Evolutionary conservation across 2,329 filamentous ascomycete genomes (phyloP), one percentile per base, ranked within the genome.

Genomic region (Penicillium brasilianum): DNA sequence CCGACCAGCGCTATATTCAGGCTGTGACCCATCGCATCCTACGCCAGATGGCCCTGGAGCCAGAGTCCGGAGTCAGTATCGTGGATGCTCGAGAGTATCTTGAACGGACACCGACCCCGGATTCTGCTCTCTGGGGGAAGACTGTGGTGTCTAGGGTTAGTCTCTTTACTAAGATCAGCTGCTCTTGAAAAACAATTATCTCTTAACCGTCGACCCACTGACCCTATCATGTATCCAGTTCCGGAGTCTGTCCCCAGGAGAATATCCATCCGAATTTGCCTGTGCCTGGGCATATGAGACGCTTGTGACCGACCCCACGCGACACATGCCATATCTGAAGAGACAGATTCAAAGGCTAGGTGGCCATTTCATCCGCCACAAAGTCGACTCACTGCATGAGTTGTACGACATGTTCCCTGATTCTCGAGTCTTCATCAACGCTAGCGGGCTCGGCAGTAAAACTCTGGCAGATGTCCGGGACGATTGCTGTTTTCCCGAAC

Each of bases 341-440:
- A 67, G 69, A 16, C 68, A 73, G 51, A 71, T 78, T 20, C 65
- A 60, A 8, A 63, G 62, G 1, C 66, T 76, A 1, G 75, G 76
- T 2, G 76, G 76, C 14, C 65, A 61, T 9, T 77, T 78, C 53
- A 66, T 77, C 41, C 74, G 74, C 1, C 73, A 69, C 50, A 70
- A 68, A 20, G 73, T 78, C 11, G 62, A 68, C 13, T 75, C 76
- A 9, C 66, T 78, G 2, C 65, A 69, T 18, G 70, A 78, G 34
- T 44, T 78, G 8, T 77, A 76, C 53, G 58, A 44, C 2, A 70
- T 75, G 66, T 78, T 76, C 49, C 75, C 76, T 0, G 71, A 74
- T 16, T 77, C 76, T 2, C 66, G 60, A 0, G 58, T 78, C 4
- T 78, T 78, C 52, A 74, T 78, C 67, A 78, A 78, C 50, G 76